Percentiles rank a stretch among this genome's conserved stretches.
These are phyloP conservation scores for Nakazawaea populi DNA, from an alignment of 805 yeast species.

Conservation along the genomic window DNA sequence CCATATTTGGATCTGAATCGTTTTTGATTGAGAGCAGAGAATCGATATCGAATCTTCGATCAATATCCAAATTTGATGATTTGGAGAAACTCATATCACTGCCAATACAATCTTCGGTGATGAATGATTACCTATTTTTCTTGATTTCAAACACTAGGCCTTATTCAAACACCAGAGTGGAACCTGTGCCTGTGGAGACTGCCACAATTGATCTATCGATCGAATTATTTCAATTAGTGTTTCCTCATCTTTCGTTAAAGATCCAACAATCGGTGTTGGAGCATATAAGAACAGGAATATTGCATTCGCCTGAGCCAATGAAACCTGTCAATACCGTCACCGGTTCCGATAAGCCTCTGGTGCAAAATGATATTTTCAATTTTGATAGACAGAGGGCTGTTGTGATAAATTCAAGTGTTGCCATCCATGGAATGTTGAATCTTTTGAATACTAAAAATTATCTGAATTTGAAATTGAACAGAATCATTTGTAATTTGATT, in stretches of 20 bases:
- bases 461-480: constrained; percentile 14
- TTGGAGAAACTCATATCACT: constrained; percentile 26
- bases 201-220: constrained; percentile 72
- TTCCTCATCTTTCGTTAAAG: constrained; percentile 66
- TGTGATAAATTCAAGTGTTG: constrained; percentile 54
- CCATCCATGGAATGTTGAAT: constrained; percentile 48
- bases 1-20: constrained; percentile 16
- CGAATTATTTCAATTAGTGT: constrained; percentile 63
- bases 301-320: constrained; percentile 34
- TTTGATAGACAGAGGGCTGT: constrained; percentile 36
- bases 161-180: constrained; percentile 27
- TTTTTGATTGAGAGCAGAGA: constrained; percentile 25
- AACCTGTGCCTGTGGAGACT: constrained; percentile 40
- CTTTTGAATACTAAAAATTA: constrained; percentile 19
- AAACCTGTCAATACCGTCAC: constrained; percentile 10
- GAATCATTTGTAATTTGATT: constrained; percentile 17
- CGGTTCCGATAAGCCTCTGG: constrained; percentile 8
- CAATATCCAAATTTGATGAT: constrained; percentile 26
- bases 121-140: constrained; percentile 34
- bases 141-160: constrained; percentile 14
- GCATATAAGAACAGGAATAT: constrained; percentile 51
- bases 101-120: constrained; percentile 34
- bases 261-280: constrained; percentile 88
- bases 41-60: constrained; percentile 21
- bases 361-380: constrained; percentile 8